Evolutionary conservation across 768 basidiomycete genomes (phyloP), one percentile per base, ranked within the genome.

Genomic region (Filobasidium floriforme): DNA sequence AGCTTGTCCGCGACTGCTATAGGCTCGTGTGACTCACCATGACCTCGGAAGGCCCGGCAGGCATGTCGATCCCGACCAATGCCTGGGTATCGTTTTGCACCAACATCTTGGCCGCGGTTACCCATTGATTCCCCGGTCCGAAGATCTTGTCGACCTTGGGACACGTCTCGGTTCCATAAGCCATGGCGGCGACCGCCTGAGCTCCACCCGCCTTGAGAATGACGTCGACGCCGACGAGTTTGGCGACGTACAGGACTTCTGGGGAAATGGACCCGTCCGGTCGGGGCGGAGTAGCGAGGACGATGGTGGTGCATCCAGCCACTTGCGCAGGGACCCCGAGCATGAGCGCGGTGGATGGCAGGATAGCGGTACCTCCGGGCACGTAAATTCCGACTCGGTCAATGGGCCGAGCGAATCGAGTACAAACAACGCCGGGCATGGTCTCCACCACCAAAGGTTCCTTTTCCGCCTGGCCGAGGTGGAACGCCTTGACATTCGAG

Each of bases 111-210:
- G 94, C 96, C 1, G 96, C 96, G 1, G 94, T 99, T 26, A 99
- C 96, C 92, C 93, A 99, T 78, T 98, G 96, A 77, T 99, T 99
- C 28, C 96, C 96, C 7, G 96, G 96, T 10, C 96, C 96, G 75
- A 98, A 94, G 72, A 99, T 92, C 81, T 99, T 99, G 83, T 99
- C 96, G 28, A 97, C 94, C 80, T 99, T 98, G 18, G 92, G 91
- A 7, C 93, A 91, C 4, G 88, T 88, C 76, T 89, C 83, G 7
- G 96, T 99, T 22, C 96, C 96, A 76, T 97, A 98, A 0, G 96
- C 96, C 81, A 99, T 83, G 0, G 96, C 93, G 28, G 92, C 90
- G 19, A 98, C 84, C 12, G 96, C 96, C 76, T 99, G 96, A 19
- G 90, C 94, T 14, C 96, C 96, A 46, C 96, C 96, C 19, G 94